Percentiles rank a stretch among this genome's conserved stretches.
phyloP scores from a whole-genome alignment of 345 rosid species.

The Gossypium ekmanianum region DNA sequence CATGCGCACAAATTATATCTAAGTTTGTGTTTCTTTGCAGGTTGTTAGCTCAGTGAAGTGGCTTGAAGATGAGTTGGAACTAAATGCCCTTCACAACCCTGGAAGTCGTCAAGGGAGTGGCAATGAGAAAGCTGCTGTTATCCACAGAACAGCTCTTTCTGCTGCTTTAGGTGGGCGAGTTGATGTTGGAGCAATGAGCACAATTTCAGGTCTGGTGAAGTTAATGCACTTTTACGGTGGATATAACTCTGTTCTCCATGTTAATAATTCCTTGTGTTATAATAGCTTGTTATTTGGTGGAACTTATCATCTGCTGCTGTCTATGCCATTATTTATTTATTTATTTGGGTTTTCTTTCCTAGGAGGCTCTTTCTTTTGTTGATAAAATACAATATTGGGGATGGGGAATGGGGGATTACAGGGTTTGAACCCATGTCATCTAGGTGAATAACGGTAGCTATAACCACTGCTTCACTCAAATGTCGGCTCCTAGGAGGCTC shows the following conservation, averaged over 20 bases:
- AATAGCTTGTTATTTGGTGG: not conserved
- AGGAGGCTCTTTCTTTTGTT: not conserved
- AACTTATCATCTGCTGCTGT: not conserved
- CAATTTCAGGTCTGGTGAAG: constrained; percentile 74
- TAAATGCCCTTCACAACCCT: constrained; percentile 93
- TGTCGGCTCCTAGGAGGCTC: not conserved
- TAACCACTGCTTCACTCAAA: too few relatives aligned
- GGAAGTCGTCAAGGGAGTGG: constrained; percentile 90
- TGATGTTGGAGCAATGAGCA: constrained; percentile 78
- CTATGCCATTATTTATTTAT: not conserved
- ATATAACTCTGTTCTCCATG: constrained; percentile 6
- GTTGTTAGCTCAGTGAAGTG: constrained; percentile 98
- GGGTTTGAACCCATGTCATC: too few relatives aligned
- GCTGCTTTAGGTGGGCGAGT: constrained; percentile 94
- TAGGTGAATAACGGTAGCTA: too few relatives aligned
- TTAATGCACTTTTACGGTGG: constrained; percentile 7
- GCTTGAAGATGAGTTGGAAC: constrained; percentile 99
- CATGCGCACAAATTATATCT: not conserved
- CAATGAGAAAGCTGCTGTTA: constrained; percentile 89
- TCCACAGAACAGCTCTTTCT: constrained; percentile 84
- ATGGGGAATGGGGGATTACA: too few relatives aligned
- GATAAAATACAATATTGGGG: too few relatives aligned
- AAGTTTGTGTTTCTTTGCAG: constrained; percentile 32
- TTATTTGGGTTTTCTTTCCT: not conserved
- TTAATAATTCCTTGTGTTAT: constrained; percentile 4